Evolutionary conservation across 495 filamentous ascomycete species (phyloP).

Genomic region (Penicillium verhagenii): DNA sequence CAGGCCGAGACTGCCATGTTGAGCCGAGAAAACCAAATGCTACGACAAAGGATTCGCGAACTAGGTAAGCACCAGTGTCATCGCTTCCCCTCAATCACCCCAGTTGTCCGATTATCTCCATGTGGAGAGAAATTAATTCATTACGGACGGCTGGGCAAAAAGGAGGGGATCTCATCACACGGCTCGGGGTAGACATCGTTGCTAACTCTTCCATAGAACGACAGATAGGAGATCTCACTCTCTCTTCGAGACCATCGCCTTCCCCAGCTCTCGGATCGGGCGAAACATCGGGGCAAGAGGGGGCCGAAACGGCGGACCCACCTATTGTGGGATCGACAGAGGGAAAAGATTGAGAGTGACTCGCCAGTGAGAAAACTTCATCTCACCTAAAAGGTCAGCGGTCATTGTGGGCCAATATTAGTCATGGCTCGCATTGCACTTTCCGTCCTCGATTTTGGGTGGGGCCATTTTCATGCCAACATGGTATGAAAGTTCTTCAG

Average conservation of each 20-base stretch:
- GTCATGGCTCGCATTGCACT: neutral
- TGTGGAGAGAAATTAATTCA: no score
- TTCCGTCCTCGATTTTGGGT: neutral
- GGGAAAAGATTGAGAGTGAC: slow-evolving; percentile 21
- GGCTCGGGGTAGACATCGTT: neutral
- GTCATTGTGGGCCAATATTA: neutral
- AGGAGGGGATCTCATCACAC: neutral
- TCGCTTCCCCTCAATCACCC: neutral
- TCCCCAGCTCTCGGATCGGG: slow-evolving; percentile 16
- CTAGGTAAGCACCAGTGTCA: slow-evolving; percentile 42
- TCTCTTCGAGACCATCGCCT: slow-evolving; percentile 7
- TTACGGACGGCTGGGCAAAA: no score
- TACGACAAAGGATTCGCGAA: slow-evolving; percentile 80
- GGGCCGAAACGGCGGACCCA: slow-evolving; percentile 23
- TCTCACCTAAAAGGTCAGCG: neutral
- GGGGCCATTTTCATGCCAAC: neutral
- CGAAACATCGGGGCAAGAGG: slow-evolving; percentile 20
- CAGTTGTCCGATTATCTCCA: no score
- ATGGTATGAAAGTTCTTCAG: neutral
- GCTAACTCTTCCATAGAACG: slow-evolving; percentile 27
- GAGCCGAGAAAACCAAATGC: slow-evolving; percentile 89
- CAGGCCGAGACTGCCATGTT: slow-evolving; percentile 90
- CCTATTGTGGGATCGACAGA: slow-evolving; percentile 27
- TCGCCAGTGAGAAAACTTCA: neutral
- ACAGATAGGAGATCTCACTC: slow-evolving; percentile 34